Evolutionary conservation across 1,284 basidiomycete species (phyloP), one percentile per base, ranked within the genome.

Genomic region (Cryptococcus sp.): DNA sequence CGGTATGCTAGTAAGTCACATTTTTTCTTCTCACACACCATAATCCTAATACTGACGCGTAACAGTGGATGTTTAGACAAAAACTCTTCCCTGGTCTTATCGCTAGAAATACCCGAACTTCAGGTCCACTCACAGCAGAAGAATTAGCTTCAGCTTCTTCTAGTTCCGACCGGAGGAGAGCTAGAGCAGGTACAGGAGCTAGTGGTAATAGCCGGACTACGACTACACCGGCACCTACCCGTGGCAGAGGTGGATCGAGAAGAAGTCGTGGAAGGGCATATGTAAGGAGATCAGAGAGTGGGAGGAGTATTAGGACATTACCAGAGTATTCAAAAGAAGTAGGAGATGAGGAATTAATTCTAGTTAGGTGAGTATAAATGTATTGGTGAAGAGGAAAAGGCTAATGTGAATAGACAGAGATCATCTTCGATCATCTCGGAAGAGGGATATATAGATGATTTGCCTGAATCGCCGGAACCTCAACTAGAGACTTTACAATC

Each of bases 281-380:
- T 10, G 33, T 70, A 32, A 52, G 66, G 46, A 44, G 71, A 10
- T 70, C 66, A 15, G 68, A 71, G 54, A 70, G 68, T 56, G 71
- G 71, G 2, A 33, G 57, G 35, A 72, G 66, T 53, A 57, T 73
- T 4, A 60, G 64, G 54, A 73, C 70, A 8, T 49, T 73, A 43
- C 71, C 71, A 1, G 61, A 49, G 37, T 73, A 73, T 58, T 68
- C 66, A 41, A 67, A 67, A 46, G 66, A 73, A 41, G 68, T 70
- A 11, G 70, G 71, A 13, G 70, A 72, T 41, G 66, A 71, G 57
- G 71, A 73, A 59, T 35, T 69, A 13, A 64, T 71, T 2, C 55
- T 73, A n/a, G 64, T 72, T 37, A 57, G 67, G 66, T 68, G 52
- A 50, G 68, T 65, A 48, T 30, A 5, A 31, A 23, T 23, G 33